Percentiles rank a stretch among this genome's conserved stretches.
These are phyloP conservation scores for Coleophoma eucalyptorum DNA, from an alignment of 2,329 filamentous ascomycete species.

Conservation along the genomic window DNA sequence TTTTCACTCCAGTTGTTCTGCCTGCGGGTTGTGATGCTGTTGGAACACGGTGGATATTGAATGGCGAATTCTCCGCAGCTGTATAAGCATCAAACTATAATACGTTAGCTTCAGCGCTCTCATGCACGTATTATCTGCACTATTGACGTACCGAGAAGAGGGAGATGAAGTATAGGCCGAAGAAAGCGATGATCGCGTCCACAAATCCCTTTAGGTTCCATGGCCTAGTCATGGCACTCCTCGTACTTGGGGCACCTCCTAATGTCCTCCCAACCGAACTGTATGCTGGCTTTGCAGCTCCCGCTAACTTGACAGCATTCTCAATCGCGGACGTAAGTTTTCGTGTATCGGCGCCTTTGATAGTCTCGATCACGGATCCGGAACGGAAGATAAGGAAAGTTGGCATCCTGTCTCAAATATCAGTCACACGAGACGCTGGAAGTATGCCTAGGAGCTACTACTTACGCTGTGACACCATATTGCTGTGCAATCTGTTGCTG, in stretches of 20 bases:
- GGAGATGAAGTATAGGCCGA: slow-evolving; percentile 58
- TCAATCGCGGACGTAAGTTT: slow-evolving; percentile 74
- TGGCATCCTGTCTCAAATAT: slow-evolving; percentile 57
- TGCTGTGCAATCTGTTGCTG: slow-evolving; percentile 73
- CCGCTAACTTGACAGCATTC: slow-evolving; percentile 55
- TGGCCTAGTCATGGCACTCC: slow-evolving; percentile 17
- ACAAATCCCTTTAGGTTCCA: slow-evolving; percentile 40
- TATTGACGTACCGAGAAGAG: slow-evolving; percentile 51
- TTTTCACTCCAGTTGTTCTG: slow-evolving; percentile 20
- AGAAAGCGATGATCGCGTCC: slow-evolving; percentile 47
- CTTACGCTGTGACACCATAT: slow-evolving; percentile 74
- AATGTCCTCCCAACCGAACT: slow-evolving; percentile 54
- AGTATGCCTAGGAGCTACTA: slow-evolving; percentile 4
- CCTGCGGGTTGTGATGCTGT: slow-evolving; percentile 19
- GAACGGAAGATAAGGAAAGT: slow-evolving; percentile 91
- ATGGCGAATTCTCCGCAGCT: slow-evolving; percentile 54
- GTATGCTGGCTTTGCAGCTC: slow-evolving; percentile 43
- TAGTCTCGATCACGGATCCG: slow-evolving; percentile 67
- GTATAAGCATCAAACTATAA: slow-evolving; percentile 57
- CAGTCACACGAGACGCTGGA: no score
- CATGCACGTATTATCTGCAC: not conserved
- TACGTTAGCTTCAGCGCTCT: slow-evolving; percentile 3
- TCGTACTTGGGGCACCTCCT: slow-evolving; percentile 38
- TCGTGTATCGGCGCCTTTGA: slow-evolving; percentile 76
- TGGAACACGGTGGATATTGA: slow-evolving; percentile 46